These are phyloP conservation scores for Clonostachys byssicola DNA, from an alignment of 2,329 filamentous ascomycete genomes.

Conservation along the genomic window DNA sequence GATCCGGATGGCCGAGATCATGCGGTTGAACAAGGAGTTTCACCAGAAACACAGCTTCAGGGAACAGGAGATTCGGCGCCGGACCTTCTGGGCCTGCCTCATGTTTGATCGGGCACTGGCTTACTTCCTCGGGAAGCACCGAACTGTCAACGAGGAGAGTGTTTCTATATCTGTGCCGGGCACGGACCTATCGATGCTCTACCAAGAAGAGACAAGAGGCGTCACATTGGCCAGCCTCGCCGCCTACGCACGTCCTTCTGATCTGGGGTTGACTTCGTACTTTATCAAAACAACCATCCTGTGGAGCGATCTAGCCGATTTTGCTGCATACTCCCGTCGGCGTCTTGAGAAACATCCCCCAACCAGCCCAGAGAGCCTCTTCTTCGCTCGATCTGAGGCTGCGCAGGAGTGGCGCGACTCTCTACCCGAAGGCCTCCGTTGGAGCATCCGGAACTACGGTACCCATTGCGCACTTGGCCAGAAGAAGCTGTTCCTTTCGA, in stretches of 20 bases:
- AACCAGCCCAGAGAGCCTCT: constrained; percentile 3
- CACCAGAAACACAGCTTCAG: constrained; percentile 11
- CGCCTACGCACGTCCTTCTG: constrained; percentile 5
- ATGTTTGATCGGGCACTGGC: constrained; percentile 2
- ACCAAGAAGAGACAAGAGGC: constrained; percentile 7
- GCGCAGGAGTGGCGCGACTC: constrained; percentile 6
- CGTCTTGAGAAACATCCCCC: constrained; percentile 5
- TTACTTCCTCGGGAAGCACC: constrained; percentile 10
- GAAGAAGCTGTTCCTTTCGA: constrained; percentile 9
- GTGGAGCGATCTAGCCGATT: constrained; percentile 11
- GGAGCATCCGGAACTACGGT: constrained; percentile 7
- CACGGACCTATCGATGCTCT: constrained; percentile 7
- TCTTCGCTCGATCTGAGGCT: constrained; percentile 1
- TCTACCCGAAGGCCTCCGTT: constrained; percentile 7
- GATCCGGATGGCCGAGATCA: constrained; percentile 15
- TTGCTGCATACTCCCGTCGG: constrained; percentile 4
- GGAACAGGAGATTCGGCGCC: constrained; percentile 14
- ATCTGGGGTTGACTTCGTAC: constrained; percentile 10
- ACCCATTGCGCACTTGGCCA: constrained; percentile 9
- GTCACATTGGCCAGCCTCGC: constrained; percentile 5
- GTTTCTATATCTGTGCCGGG: constrained; percentile 8
- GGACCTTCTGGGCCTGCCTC: constrained; percentile 18
- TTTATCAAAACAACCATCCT: constrained; percentile 9
- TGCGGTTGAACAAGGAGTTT: constrained; percentile 14
- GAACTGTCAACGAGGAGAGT: constrained; percentile 1